Evolutionary conservation across 495 filamentous ascomycete genomes (phyloP), one percentile per base, ranked within the genome.

Genomic region (Penicillium lagena): DNA sequence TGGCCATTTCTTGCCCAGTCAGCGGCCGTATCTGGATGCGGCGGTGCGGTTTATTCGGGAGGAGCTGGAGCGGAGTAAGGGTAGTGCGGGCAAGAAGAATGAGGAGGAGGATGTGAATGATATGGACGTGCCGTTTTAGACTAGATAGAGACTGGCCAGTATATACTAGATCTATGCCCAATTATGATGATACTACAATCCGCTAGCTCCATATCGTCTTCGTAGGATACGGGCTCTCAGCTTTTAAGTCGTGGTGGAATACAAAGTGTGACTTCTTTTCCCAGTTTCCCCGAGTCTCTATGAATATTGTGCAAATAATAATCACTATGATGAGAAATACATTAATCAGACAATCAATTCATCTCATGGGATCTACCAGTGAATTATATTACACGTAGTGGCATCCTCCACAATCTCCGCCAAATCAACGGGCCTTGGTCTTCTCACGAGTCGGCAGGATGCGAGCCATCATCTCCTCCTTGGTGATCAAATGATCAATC

Each of bases 391-490:
- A 66, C 63, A 63, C 50, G 50, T 59, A 45, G 36, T 51, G 40
- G 50, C 35, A 45, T 36, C 28, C 43, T 47, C 47, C 39, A 49
- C 51, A 45, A 49, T 34, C 22, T 39, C 27, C 43, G n/a, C 9
- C 37, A 29, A 30, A 31, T 62, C 43, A 71, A 54, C 62, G 67
- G 41, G 63, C 70, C 56, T 71, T 72, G 59, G 60, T 64, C 61
- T 73, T 75, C 45, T 79, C 65, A 46, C 80, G 79, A 27, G 81
- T 68, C 6, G 85, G 89, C 63, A 88, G 82, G 49, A 97, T 97
- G 40, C 90, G 77, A 31, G 93, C 93, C 93, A 98, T 98, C 93
- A 98, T 98, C 77, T 97, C 94, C 74, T 97, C 94, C 80, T 97
- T 98, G 42, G 93, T 97, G 56, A 98, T 98, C 63, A 98, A 72